These are phyloP conservation scores for Solanum clarkiae DNA, from an alignment of 257 asterid genomes.

Conservation along the genomic window DNA sequence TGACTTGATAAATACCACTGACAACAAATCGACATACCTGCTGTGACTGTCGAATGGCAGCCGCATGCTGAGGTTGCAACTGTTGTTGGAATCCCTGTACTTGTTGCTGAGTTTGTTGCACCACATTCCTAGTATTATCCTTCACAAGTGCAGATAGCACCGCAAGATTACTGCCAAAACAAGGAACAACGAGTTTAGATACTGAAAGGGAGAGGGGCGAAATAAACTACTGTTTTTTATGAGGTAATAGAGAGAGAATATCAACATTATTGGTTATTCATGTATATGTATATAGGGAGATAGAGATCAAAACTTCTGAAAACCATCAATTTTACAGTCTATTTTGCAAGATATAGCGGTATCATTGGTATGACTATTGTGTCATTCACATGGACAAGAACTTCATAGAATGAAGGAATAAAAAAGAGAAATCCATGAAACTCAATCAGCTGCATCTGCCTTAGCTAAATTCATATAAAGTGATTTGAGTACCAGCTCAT, in stretches of 20 bases:
- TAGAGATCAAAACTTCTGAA: not conserved
- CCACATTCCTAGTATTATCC: constrained; percentile 51
- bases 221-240: not conserved
- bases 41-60: constrained; percentile 48
- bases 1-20: not conserved
- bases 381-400: not conserved
- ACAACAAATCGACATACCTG: constrained; percentile 29
- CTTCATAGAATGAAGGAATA: not conserved
- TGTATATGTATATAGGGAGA: not conserved
- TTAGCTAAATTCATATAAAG: not conserved
- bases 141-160: constrained; percentile 64
- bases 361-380: not conserved
- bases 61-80: constrained; percentile 52
- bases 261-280: not conserved
- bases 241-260: not conserved
- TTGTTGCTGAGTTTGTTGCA: constrained; percentile 58
- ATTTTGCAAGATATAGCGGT: not conserved
- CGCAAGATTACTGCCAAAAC: constrained; percentile 56
- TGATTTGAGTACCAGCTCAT: not conserved
- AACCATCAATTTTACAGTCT: not conserved
- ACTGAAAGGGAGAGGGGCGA: not conserved
- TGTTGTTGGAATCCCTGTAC: constrained; percentile 54
- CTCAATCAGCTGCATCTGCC: not conserved
- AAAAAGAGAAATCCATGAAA: not conserved
- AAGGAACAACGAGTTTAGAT: constrained; percentile 5